phyloP scores from a whole-genome alignment of 2,329 filamentous ascomycete genomes.

The Aspergillus luchuensis region DNA sequence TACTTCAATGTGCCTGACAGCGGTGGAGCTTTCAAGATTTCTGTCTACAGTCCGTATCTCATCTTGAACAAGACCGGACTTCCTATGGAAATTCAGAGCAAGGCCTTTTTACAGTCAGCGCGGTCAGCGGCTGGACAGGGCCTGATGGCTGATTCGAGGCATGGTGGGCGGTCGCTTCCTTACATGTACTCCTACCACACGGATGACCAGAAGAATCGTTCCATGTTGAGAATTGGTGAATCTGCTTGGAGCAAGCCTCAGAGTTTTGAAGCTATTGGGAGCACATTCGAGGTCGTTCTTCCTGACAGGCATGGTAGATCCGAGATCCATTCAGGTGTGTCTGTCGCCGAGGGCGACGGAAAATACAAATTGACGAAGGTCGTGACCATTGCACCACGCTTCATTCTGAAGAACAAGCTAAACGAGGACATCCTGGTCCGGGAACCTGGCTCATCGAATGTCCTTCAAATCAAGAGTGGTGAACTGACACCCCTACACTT shows the following conservation, averaged over 20 bases:
- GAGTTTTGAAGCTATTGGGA: slow-evolving; percentile 96
- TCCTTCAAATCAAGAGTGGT: slow-evolving; percentile 75
- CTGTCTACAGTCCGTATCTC: slow-evolving; percentile 91
- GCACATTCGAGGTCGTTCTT: slow-evolving; percentile 82
- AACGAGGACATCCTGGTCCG: slow-evolving; percentile 85
- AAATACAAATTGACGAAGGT: slow-evolving; percentile 99
- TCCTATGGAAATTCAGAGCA: slow-evolving; percentile 82
- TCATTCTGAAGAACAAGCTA: slow-evolving; percentile 90
- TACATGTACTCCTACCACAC: slow-evolving; percentile 95
- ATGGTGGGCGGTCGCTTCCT: slow-evolving; percentile 68
- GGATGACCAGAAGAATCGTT: slow-evolving; percentile 89
- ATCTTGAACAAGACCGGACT: slow-evolving; percentile 94
- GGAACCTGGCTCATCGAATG: slow-evolving; percentile 86
- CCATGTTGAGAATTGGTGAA: slow-evolving; percentile 81
- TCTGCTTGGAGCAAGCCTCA: slow-evolving; percentile 97
- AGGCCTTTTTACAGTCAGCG: slow-evolving; percentile 81
- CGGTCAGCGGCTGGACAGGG: slow-evolving; percentile 82
- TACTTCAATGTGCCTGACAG: slow-evolving; percentile 89
- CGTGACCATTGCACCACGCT: slow-evolving; percentile 87
- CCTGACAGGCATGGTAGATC: slow-evolving; percentile 69
- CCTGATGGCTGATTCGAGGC: slow-evolving; percentile 56
- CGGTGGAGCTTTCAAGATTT: slow-evolving; percentile 93
- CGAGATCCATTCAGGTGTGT: slow-evolving; percentile 90
- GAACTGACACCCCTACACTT: slow-evolving; percentile 86
- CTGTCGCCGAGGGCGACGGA: slow-evolving; percentile 84